Conservation (phyloP, 768 basidiomycete genomes). For the Gelatoporia subvermispora region DNA sequence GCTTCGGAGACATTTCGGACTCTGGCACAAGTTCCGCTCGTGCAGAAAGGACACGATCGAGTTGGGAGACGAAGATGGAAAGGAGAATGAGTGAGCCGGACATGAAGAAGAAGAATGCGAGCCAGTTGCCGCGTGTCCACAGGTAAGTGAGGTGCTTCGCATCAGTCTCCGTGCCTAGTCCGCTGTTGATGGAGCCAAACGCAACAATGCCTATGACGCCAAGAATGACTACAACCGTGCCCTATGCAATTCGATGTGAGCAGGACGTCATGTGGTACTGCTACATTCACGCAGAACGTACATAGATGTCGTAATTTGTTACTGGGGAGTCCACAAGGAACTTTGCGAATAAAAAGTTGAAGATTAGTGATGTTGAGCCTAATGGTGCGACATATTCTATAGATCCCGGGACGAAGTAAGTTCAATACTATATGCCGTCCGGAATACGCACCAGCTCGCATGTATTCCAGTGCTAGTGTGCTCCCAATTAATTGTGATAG, state of each 20-base stretch:
- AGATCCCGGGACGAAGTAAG: neutral
- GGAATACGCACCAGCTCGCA: conserved; percentile 64
- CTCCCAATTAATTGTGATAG: conserved; percentile 84
- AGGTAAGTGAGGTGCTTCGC: conserved; percentile 73
- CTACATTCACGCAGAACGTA: conserved; percentile 27
- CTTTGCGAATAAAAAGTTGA: conserved; percentile 94
- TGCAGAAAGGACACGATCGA: conserved; percentile 68
- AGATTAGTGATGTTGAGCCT: conserved; percentile 88
- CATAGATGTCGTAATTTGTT: conserved; percentile 78
- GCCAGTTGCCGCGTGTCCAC: conserved; percentile 87
- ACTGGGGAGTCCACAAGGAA: conserved; percentile 85
- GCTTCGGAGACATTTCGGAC: conserved; percentile 6
- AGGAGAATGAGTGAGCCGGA: conserved; percentile 58
- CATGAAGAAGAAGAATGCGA: conserved; percentile 86
- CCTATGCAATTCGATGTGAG: conserved; percentile 35
- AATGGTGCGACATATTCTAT: conserved; percentile 94
- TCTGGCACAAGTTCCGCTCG: conserved; percentile 65
- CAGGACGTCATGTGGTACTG: neutral
- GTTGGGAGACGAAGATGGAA: conserved; percentile 62
- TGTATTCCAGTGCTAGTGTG: conserved; percentile 81
- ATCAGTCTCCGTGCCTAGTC: conserved; percentile 68
- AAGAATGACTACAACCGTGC: conserved; percentile 75
- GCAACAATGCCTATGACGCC: conserved; percentile 87
- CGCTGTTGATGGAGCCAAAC: conserved; percentile 81
- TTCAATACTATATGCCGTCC: conserved; percentile 2